Evolutionary conservation across 441 rosid genomes (phyloP), one percentile per base, ranked within the genome.

Genomic region (Erodium trifolium): DNA sequence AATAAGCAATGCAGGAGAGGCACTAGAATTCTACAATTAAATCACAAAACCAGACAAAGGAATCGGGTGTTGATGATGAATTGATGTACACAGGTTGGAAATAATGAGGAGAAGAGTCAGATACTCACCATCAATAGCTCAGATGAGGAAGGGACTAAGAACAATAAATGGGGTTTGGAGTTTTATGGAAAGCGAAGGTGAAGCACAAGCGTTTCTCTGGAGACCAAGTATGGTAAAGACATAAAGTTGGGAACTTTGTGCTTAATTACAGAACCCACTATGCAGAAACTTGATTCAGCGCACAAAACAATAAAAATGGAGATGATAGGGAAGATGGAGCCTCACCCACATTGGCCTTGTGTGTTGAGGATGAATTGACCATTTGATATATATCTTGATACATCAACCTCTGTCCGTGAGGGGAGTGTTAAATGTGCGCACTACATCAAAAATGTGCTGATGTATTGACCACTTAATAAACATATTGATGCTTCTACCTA

Each of bases 61-160:
- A 45, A 41, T 2, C 9, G 16, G 18, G 14, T 14, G 1, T 2
- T 3, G 8, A 5, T 14, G 14, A 51, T 51, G n/a, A n/a, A n/a
- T n/a, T n/a, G 59, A 11, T 19, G 76, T 45, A 78, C 78, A 77
- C 78, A 77, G 77, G 78, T 73, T n/a, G 74, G 70, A 63, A 70
- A 70, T 37, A 49, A 66, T 45, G 49, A 79, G 68, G 34, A 6
- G 64, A 67, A 31, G 1, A 67, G 68, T 62, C 63, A 59, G 63
- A 3, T 17, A 37, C 65, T 43, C 31, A 62, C 65, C 62, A 51
- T 72, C 78, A 77, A 65, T 64, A 72, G 63, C 57, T 76, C 72
- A 72, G 70, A 72, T 17, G 63, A 71, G 77, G 77, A 70, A 71
- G 66, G 41, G 74, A 70, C 75, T 57, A 41, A 37, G 57, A 65